phyloP scores from a whole-genome alignment of 345 rosid species.

The Brassica napus region DNA sequence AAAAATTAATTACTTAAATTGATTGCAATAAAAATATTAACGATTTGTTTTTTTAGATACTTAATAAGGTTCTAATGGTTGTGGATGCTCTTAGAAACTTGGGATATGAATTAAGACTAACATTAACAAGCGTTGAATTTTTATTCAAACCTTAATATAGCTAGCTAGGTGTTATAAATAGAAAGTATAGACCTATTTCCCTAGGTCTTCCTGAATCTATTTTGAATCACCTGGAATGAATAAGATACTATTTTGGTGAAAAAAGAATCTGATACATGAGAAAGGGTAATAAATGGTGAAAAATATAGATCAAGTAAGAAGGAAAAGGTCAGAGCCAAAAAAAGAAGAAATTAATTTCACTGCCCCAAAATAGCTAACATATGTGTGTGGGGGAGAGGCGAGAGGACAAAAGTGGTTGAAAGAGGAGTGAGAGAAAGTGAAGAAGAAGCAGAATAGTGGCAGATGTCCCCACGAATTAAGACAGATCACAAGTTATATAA shows the following conservation, averaged over 20 bases:
- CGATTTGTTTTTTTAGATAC: too few species aligned
- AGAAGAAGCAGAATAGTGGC: constrained; percentile 38
- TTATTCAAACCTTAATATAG: constrained; percentile 29
- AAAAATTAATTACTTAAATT: too few species aligned
- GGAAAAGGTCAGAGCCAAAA: constrained; percentile 16
- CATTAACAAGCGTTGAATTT: constrained; percentile 7
- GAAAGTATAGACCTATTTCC: constrained; percentile 34
- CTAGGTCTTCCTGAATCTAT: constrained; percentile 3
- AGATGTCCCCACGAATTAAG: constrained; percentile 43
- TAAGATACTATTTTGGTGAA: constrained; percentile 35
- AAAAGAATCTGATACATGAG: constrained; percentile 30
- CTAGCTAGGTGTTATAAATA: constrained; percentile 33
- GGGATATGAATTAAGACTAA: constrained; percentile 9
- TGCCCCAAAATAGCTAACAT: constrained; percentile 28
- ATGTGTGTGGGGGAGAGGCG: constrained; percentile 13
- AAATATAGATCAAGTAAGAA: constrained; percentile 26
- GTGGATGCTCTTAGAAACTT: neutral
- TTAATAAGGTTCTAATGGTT: too few species aligned
- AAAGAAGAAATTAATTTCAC: constrained; percentile 26
- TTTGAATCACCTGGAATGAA: constrained; percentile 34
- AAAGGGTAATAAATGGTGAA: constrained; percentile 27
- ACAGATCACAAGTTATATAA: constrained; percentile 40
- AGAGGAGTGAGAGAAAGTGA: constrained; percentile 20
- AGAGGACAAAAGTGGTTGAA: constrained; percentile 39
- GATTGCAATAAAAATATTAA: too few species aligned